Percentiles rank a stretch among this genome's conserved stretches.
These are phyloP conservation scores for Quercus lobata DNA, from an alignment of 331 rosid species.

Conservation along the genomic window DNA sequence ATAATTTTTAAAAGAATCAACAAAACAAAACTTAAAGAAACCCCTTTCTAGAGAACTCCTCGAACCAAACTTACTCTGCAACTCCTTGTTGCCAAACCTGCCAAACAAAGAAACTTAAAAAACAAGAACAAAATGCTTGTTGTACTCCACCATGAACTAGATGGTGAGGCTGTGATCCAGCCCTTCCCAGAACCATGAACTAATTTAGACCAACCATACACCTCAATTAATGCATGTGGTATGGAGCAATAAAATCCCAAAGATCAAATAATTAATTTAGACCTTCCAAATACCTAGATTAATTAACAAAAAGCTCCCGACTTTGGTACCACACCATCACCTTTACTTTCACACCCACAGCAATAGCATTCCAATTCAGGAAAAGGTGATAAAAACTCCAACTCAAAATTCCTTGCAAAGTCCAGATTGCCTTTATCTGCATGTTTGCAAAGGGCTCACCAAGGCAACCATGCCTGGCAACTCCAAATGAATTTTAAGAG, in stretches of 20 bases:
- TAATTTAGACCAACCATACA: too few species aligned
- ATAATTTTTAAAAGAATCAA: too few species aligned
- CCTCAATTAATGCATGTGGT: not conserved
- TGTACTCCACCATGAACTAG: too few species aligned
- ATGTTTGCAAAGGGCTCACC: slow-evolving; percentile 93
- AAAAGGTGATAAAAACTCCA: slow-evolving; percentile 71
- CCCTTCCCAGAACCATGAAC: not conserved
- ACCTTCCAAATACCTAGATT: not conserved
- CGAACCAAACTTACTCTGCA: too few species aligned
- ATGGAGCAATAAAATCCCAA: slow-evolving; percentile 9
- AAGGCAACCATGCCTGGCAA: slow-evolving; percentile 89
- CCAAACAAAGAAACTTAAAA: too few species aligned
- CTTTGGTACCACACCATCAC: slow-evolving; percentile 88
- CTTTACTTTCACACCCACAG: slow-evolving; percentile 85
- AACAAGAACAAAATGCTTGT: too few species aligned
- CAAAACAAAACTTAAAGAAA: too few species aligned
- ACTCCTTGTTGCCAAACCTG: too few species aligned
- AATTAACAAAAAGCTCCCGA: slow-evolving; percentile 41
- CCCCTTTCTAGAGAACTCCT: too few species aligned
- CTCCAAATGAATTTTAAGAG: slow-evolving; percentile 86
- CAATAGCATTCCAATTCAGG: slow-evolving; percentile 97
- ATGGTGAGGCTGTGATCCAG: not conserved
- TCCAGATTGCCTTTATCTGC: slow-evolving; percentile 90
- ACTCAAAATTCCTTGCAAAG: slow-evolving; percentile 79
- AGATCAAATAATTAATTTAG: not conserved